A percentile compares a stretch with the other conserved stretches of the same genome.
Evolutionary conservation across 768 basidiomycete species (phyloP).

Genomic region (Trametes meyenii): DNA sequence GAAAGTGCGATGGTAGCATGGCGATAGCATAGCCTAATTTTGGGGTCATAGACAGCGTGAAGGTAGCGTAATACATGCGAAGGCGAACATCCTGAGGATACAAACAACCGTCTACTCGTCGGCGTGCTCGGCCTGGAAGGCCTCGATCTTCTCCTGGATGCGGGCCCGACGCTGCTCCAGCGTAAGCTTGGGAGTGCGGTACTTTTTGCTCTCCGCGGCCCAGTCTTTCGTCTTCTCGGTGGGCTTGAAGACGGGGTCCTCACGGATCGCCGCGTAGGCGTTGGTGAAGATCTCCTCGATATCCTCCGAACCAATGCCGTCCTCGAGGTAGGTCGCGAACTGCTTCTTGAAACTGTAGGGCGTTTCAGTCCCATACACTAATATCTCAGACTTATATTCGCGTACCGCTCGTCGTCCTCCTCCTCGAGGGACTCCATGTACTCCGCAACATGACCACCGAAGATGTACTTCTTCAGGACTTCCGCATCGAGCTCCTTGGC

Average conservation of each 20-base stretch:
- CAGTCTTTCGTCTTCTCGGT: slow-evolving; percentile 90
- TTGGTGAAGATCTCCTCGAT: slow-evolving; percentile 95
- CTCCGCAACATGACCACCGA: slow-evolving; percentile 95
- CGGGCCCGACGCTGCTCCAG: slow-evolving; percentile 74
- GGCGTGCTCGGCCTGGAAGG: slow-evolving; percentile 74
- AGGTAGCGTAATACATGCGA: slow-evolving; percentile 14
- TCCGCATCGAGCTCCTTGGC: slow-evolving; percentile 92
- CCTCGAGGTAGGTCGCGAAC: slow-evolving; percentile 92
- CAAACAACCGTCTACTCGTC: slow-evolving; percentile 56
- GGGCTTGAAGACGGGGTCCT: slow-evolving; percentile 89
- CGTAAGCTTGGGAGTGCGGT: slow-evolving; percentile 69
- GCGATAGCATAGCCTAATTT: slow-evolving; percentile 25
- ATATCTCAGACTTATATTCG: slow-evolving; percentile 5
- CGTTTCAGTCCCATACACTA: slow-evolving; percentile 11
- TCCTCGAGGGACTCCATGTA: slow-evolving; percentile 99
- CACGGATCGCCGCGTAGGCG: slow-evolving; percentile 94
- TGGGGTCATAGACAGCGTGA: slow-evolving; percentile 22
- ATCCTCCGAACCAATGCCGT: slow-evolving; percentile 93
- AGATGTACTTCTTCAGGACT: slow-evolving; percentile 96
- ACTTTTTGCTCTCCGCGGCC: slow-evolving; percentile 82
- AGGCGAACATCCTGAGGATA: slow-evolving; percentile 19
- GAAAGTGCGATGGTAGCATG: slow-evolving; percentile 17
- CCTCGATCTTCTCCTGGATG: slow-evolving; percentile 88
- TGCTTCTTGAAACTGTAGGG: slow-evolving; percentile 89
- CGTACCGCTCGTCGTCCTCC: slow-evolving; percentile 96